phyloP scores from a whole-genome alignment of 805 yeast genomes.

The Debaryomyces castellii region DNA sequence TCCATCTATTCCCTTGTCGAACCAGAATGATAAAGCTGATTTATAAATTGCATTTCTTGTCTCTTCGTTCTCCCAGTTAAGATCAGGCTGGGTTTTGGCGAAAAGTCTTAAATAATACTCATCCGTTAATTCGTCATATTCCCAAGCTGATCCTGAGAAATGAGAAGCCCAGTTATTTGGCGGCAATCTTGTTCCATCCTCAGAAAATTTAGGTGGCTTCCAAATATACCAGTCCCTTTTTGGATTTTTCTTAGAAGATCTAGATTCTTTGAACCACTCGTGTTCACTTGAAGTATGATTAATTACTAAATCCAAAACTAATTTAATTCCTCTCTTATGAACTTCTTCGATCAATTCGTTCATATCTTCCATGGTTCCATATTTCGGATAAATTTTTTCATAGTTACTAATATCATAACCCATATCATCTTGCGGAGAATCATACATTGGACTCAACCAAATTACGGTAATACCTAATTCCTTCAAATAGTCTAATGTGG shows the following conservation, averaged over 20 bases:
- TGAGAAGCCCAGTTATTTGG: slow-evolving; percentile 58
- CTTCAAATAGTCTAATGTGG: slow-evolving; percentile 51
- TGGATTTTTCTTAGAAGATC: slow-evolving; percentile 48
- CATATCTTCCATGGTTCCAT: slow-evolving; percentile 56
- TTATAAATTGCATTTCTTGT: slow-evolving; percentile 40
- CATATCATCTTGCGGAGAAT: slow-evolving; percentile 62
- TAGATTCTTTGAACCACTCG: slow-evolving; percentile 57
- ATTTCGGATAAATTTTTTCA: slow-evolving; percentile 48
- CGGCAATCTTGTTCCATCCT: slow-evolving; percentile 49
- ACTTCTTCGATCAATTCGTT: slow-evolving; percentile 45
- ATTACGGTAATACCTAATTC: slow-evolving; percentile 49
- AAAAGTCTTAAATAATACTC: slow-evolving; percentile 57
- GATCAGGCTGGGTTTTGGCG: slow-evolving; percentile 56
- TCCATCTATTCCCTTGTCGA: slow-evolving; percentile 56
- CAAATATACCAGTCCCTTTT: slow-evolving; percentile 65
- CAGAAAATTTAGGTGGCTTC: slow-evolving; percentile 49
- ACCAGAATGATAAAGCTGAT: slow-evolving; percentile 53
- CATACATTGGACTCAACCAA: slow-evolving; percentile 60
- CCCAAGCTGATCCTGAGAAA: slow-evolving; percentile 59
- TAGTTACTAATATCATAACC: slow-evolving; percentile 62
- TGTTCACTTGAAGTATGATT: slow-evolving; percentile 60
- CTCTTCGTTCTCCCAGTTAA: slow-evolving; percentile 58
- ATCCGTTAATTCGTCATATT: slow-evolving; percentile 51
- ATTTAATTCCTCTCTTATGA: slow-evolving; percentile 50
- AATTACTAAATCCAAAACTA: slow-evolving; percentile 56